phyloP scores from a whole-genome alignment of 2,329 filamentous ascomycete species.

The Colletotrichum magnum region DNA sequence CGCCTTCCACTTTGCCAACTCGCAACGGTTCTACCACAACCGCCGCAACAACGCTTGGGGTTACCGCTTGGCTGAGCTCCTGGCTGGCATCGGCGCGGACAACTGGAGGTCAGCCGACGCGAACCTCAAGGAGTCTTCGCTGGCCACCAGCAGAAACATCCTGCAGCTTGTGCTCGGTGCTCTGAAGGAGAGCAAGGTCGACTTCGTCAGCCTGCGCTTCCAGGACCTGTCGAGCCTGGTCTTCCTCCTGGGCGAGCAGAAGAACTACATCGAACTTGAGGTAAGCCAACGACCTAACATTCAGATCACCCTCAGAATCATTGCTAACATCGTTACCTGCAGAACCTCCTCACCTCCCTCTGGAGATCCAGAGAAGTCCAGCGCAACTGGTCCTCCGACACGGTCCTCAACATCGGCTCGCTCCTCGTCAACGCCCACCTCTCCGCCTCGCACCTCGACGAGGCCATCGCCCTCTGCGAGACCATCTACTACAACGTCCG shows the following conservation, averaged over 20 bases:
- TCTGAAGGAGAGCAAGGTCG: slow-evolving; percentile 57
- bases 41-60: slow-evolving; percentile 56
- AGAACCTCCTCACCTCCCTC: slow-evolving; percentile 48
- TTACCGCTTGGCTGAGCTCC: slow-evolving; percentile 60
- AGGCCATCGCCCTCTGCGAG: slow-evolving; percentile 49
- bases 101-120: slow-evolving; percentile 44
- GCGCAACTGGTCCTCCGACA: slow-evolving; percentile 48
- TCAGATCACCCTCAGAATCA: rapidly evolving
- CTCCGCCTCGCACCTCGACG: slow-evolving; percentile 45
- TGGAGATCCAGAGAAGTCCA: slow-evolving; percentile 53
- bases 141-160: slow-evolving; percentile 26
- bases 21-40: slow-evolving; percentile 57
- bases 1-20: slow-evolving; percentile 58
- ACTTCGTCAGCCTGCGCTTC: slow-evolving; percentile 58
- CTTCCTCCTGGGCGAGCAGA: slow-evolving; percentile 61
- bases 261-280: slow-evolving; percentile 62
- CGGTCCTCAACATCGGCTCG: slow-evolving; percentile 48
- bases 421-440: slow-evolving; percentile 51
- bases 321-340: slow-evolving; percentile 11
- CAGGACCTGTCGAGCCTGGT: slow-evolving; percentile 61
- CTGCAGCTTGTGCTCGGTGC: slow-evolving; percentile 53
- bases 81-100: slow-evolving; percentile 57
- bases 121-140: slow-evolving; percentile 48
- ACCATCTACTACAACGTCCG: slow-evolving; percentile 53
- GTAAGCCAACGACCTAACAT: not conserved